Conservation (phyloP, 2,329 filamentous ascomycete genomes). For the Sporothrix brasiliensis region DNA sequence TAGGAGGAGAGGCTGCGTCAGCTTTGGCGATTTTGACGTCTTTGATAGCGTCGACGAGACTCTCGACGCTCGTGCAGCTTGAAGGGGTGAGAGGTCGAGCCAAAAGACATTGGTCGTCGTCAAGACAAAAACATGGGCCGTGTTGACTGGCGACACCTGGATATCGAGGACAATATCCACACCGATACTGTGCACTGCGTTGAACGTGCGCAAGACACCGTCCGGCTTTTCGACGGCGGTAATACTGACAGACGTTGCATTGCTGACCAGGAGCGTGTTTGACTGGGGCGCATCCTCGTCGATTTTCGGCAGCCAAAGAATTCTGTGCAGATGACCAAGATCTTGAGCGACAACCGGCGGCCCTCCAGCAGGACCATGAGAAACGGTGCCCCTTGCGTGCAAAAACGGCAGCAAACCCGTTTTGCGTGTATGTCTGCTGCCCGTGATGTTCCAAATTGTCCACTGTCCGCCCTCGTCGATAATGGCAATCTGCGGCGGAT, state of each 20-base stretch:
- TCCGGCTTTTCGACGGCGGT: constrained; percentile 37
- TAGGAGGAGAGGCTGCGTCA: constrained; percentile 40
- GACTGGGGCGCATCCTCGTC: not conserved
- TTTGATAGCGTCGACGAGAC: not conserved
- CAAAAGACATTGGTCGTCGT: constrained; percentile 57
- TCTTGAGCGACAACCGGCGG: not conserved
- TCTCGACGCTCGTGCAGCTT: not conserved
- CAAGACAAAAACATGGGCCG: constrained; percentile 59
- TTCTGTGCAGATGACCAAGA: constrained; percentile 31
- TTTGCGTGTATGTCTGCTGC: constrained; percentile 43
- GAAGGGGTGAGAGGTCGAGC: constrained; percentile 45
- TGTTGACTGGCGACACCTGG: constrained; percentile 50
- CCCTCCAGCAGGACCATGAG: not conserved
- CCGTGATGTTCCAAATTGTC: constrained; percentile 66
- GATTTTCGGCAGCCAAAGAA: constrained; percentile 29
- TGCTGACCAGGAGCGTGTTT: constrained; percentile 40
- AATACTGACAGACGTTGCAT: constrained; percentile 39
- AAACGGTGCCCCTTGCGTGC: constrained; percentile 47
- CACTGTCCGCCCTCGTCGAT: constrained; percentile 68
- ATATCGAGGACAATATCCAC: constrained; percentile 59
- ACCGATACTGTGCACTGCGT: constrained; percentile 39
- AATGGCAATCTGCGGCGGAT: constrained; percentile 63
- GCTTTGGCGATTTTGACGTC: not conserved
- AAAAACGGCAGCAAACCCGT: constrained; percentile 43
- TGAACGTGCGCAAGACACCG: constrained; percentile 25